phyloP scores from a whole-genome alignment of 1,284 basidiomycete species.

The Ceratobasidium sp. region DNA sequence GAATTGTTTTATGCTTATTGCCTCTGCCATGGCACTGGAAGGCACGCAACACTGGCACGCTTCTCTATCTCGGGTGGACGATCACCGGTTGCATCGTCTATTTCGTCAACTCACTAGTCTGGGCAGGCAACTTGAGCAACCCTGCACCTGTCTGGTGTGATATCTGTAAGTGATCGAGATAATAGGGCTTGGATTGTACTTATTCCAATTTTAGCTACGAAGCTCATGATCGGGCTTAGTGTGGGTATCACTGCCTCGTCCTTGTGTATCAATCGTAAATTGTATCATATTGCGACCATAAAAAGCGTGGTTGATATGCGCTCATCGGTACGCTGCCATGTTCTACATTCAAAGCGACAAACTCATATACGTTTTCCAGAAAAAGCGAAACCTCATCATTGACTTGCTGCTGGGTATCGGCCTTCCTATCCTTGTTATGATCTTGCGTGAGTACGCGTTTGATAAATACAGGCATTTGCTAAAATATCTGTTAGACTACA shows the following conservation, averaged over 20 bases:
- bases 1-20: constrained; percentile 64
- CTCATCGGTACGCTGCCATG: constrained; percentile 39
- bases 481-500: constrained; percentile 48
- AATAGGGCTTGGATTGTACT: constrained; percentile 16
- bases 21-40: constrained; percentile 71
- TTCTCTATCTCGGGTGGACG: constrained; percentile 75
- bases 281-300: constrained; percentile 63
- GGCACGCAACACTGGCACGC: constrained; percentile 73
- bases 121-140: constrained; percentile 71
- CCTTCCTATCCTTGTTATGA: constrained; percentile 63
- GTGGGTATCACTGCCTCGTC: constrained; percentile 62
- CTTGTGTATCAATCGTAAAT: constrained; percentile 65
- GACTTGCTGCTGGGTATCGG: constrained; percentile 64
- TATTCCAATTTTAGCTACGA: constrained; percentile 56
- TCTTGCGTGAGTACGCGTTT: constrained; percentile 62
- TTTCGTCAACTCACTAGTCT: constrained; percentile 75
- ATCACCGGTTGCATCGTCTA: constrained; percentile 67
- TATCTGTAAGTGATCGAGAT: constrained; percentile 66
- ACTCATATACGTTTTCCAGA: constrained; percentile 27
- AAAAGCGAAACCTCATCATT: constrained; percentile 52
- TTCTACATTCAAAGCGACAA: constrained; percentile 15
- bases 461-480: constrained; percentile 41
- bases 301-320: constrained; percentile 53
- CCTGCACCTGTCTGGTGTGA: constrained; percentile 79
- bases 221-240: constrained; percentile 57